Evolutionary conservation across 2,329 filamentous ascomycete genomes (phyloP).

Genomic region (Didymella arachidicola): DNA sequence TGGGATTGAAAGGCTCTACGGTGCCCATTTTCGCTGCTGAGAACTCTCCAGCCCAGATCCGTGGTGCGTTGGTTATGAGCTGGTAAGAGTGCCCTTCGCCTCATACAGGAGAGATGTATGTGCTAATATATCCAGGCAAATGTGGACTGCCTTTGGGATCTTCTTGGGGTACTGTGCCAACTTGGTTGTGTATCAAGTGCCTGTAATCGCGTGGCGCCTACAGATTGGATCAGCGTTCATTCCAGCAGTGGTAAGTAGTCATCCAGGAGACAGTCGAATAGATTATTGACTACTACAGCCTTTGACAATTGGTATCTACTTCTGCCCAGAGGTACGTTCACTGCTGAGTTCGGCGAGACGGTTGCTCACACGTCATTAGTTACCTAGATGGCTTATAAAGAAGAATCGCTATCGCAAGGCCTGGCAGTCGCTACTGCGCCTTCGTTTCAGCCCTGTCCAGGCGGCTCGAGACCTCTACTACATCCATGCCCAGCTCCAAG

Average conservation of each 20-base stretch:
- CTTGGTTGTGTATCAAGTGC: constrained; percentile 45
- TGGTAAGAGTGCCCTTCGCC: constrained; percentile 26
- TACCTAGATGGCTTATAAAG: constrained; percentile 49
- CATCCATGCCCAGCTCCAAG: constrained; percentile 46
- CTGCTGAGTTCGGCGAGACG: too few relatives aligned
- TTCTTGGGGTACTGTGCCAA: constrained; percentile 40
- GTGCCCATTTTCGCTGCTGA: constrained; percentile 57
- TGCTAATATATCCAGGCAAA: constrained; percentile 46
- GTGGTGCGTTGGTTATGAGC: constrained; percentile 58
- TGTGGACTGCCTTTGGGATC: constrained; percentile 48
- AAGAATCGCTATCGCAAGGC: constrained; percentile 51
- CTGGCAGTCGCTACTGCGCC: constrained; percentile 49
- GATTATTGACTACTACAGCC: background rate
- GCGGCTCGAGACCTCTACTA: constrained; percentile 55
- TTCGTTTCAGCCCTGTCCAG: constrained; percentile 52
- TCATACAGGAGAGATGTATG: too few relatives aligned
- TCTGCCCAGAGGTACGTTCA: constrained; percentile 49
- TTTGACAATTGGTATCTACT: constrained; percentile 32
- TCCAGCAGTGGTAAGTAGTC: constrained; percentile 37
- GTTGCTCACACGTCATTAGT: constrained; percentile 4
- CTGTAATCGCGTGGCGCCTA: constrained; percentile 50
- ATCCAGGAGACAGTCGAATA: too few relatives aligned
- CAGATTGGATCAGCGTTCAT: constrained; percentile 53
- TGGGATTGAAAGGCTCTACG: constrained; percentile 45
- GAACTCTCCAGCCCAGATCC: constrained; percentile 56